A percentile compares a stretch with the other conserved stretches of the same genome.
Conservation (phyloP, 257 asterid genomes). For the Nicotiana obtusifolia region DNA sequence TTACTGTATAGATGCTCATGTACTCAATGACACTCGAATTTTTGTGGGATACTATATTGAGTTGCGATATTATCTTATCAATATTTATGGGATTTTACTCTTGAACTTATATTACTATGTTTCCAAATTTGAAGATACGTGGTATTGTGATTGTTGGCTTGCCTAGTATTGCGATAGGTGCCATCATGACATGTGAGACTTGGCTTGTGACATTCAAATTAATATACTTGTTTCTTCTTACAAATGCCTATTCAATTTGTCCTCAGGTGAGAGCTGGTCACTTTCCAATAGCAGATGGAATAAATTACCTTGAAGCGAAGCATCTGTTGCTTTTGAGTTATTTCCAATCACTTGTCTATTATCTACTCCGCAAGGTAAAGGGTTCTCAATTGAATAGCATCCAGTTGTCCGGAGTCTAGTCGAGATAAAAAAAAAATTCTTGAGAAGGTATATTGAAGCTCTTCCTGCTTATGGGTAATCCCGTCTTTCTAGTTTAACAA, state of each 20-base stretch:
- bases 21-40: too few species aligned
- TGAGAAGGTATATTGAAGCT: constrained; percentile 57
- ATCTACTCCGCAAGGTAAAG: constrained; percentile 79
- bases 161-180: too few species aligned
- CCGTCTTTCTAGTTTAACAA: background rate
- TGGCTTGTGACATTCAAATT: background rate
- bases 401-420: constrained; percentile 84
- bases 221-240: background rate
- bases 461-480: background rate
- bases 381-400: constrained; percentile 73
- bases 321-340: constrained; percentile 78
- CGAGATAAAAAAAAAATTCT: constrained; percentile 70
- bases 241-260: background rate
- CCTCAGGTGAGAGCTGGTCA: constrained; percentile 64
- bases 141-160: too few species aligned
- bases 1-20: too few species aligned
- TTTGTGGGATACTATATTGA: too few species aligned
- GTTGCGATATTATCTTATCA: too few species aligned
- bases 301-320: constrained; percentile 88
- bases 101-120: too few species aligned
- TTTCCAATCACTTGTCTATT: constrained; percentile 87
- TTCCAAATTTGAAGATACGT: too few species aligned
- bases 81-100: too few species aligned
- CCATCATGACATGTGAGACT: too few species aligned
- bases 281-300: constrained; percentile 70